Base-by-base conservation (phyloP, 257 asterid genomes). In the Mitragyna speciosa region DNA sequence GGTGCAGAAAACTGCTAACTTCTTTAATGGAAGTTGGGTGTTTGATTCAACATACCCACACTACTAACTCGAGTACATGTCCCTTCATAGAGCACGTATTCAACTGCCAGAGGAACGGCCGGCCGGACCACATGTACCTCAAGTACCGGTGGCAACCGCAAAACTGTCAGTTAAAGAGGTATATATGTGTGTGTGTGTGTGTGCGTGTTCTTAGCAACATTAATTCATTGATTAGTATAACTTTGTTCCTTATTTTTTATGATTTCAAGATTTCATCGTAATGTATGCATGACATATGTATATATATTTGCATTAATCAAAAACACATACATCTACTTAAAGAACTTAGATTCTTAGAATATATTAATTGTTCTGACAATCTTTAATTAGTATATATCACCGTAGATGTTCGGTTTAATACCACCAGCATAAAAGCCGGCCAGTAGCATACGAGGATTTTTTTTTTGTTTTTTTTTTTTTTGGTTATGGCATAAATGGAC, bases 81-180 rank as follows among this genome's bases (percentile, higher is more conserved):
- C 97, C 97, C 39, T 92, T 94, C 82, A 89, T 91, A 9, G 96
- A 93, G 86, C 87, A 58, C n/a, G 95, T 87, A 78, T 94, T 90
- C 88, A 87, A 86, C 80, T 94, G 96, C 91, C 86, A 15, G 51
- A 85, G 82, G 4, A 94, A 94, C 72, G 98, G 97, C 78, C 97
- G 98, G 71, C 84, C 90, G 39, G 97, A 94, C 48, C 41, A 82
- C 17, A 58, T 77, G 76, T 94, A 91, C 89, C 92, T 87, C 67
- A 73, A 61, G 59, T 92, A 90, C 88, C 79, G 83, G 56, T 94
- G 98, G 98, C 92, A 89, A 56, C 97, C 98, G 71, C 85, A 61
- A 70, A 85, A 73, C 83, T 91, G 97, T 82, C 65, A 61, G 85
- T 77, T 92, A 74, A 70, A 88, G 45, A 91, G 95, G 97, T 94